Evolutionary conservation across 257 asterid genomes (phyloP).

Genomic region (Striga asiatica): DNA sequence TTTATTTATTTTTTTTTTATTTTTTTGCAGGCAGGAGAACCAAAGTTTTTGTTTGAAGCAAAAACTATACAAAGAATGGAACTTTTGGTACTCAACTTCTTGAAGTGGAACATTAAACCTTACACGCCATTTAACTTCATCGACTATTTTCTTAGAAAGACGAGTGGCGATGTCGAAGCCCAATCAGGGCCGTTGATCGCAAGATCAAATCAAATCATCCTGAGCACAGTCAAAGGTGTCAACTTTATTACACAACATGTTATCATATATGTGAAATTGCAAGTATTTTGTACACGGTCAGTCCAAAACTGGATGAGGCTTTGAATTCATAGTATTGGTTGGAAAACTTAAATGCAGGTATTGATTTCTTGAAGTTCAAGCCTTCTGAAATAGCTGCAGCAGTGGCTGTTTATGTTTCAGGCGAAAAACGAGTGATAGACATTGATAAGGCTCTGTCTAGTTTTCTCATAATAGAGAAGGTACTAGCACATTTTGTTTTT

Average conservation of each 20-base stretch:
- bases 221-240: constrained; percentile 47
- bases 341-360: constrained; percentile 51
- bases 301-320: not conserved
- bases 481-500: constrained; percentile 6
- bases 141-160: constrained; percentile 42
- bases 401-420: constrained; percentile 43
- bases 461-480: constrained; percentile 38
- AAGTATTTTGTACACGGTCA: not conserved
- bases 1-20: not conserved
- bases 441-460: constrained; percentile 37
- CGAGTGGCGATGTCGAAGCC: constrained; percentile 16
- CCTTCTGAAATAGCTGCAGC: constrained; percentile 78
- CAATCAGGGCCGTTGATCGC: constrained; percentile 23
- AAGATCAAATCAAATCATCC: constrained; percentile 39
- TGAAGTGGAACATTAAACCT: constrained; percentile 65
- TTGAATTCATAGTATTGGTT: constrained; percentile 17
- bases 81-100: constrained; percentile 41
- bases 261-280: not conserved
- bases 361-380: constrained; percentile 78
- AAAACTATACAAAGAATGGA: constrained; percentile 67
- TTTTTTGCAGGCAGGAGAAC: constrained; percentile 47
- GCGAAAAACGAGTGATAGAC: constrained; percentile 30
- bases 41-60: constrained; percentile 41
- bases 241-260: not conserved
- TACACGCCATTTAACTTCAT: constrained; percentile 57